Evolutionary conservation across 805 yeast species (phyloP).

Genomic region (Zygoascus tannicola): DNA sequence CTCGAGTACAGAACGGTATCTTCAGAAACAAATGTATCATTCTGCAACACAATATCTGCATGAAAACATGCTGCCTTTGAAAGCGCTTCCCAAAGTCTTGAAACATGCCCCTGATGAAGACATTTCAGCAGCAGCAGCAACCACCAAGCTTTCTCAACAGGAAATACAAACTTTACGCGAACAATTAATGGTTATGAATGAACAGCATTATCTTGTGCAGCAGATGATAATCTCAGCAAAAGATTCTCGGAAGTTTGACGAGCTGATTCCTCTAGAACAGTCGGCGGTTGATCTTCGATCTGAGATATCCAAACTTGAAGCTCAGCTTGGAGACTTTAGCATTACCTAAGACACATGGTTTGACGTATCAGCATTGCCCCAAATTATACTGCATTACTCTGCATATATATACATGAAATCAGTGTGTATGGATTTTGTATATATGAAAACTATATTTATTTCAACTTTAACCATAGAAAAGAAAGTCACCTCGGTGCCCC

Average conservation of each 20-base stretch:
- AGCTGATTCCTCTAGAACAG: conserved; percentile 47
- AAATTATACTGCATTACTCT: too few species aligned
- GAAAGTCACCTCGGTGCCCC: too few species aligned
- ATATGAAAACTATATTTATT: too few species aligned
- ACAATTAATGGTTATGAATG: conserved; percentile 76
- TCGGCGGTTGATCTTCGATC: conserved; percentile 48
- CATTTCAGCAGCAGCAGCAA: conserved; percentile 18
- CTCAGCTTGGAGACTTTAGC: conserved; percentile 47
- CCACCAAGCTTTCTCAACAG: conserved; percentile 2
- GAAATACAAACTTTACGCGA: conserved; percentile 46
- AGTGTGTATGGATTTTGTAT: too few species aligned
- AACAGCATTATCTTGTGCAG: conserved; percentile 66
- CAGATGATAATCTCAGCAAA: conserved; percentile 55
- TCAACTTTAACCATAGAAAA: too few species aligned
- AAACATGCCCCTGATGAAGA: conserved; percentile 14
- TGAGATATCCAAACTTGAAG: conserved; percentile 33
- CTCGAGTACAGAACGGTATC: conserved; percentile 37
- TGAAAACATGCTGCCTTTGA: conserved; percentile 53
- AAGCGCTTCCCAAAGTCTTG: conserved; percentile 44
- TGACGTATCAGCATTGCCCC: too few species aligned
- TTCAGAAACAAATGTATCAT: conserved; percentile 47
- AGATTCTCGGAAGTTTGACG: conserved; percentile 67
- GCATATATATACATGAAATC: too few species aligned
- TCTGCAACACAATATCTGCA: conserved; percentile 55
- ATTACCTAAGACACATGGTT: conserved; percentile 16